Base-by-base conservation (phyloP, 1,284 basidiomycete genomes). In the Cutaneotrichosporon spelunceum region DNA sequence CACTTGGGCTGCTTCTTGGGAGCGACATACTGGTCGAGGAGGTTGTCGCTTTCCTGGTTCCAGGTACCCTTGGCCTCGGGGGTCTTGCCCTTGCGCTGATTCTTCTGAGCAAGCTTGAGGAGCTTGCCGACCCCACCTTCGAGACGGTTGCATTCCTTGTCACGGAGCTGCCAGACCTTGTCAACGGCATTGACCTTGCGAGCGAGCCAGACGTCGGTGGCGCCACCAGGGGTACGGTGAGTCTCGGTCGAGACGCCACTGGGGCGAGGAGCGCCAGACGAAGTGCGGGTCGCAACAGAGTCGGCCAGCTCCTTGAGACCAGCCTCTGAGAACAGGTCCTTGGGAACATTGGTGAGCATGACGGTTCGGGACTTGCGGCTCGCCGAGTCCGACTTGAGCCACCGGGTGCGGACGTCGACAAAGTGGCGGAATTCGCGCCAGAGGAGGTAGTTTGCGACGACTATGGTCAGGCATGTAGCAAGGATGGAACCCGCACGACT, bases 201-300 rank as follows among this genome's bases (percentile, higher is more conserved):
- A 76, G 92, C 91, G 47, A 98, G 83, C 94, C 95, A 99, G 34
- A 99, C 85, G 62, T 87, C 86, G 68, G 86, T 87, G 29, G 88
- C 83, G 2, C 88, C 88, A 10, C 88, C 88, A 4, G 87, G 86
- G 3, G 34, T 9, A 42, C 47, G 1, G 88, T 92, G n/a, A 81
- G 70, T 67, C 13, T 63, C 65, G 30, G 66, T 68, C 21, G 68
- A 69, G 19, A 44, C 61, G 57, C 27, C 62, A 48, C 63, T 64
- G 66, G 66, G 27, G 62, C 69, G 53, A 70, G 65, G 34, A 48
- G 61, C 66, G 39, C 69, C 63, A 16, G 50, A 24, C 29, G 50
- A 33, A 6, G 34, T 53, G 34, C 39, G 52, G 7, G n/a, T 26
- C 29, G 68, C 67, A 44, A 75, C 71, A 4, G 61, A 56, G 9